These are phyloP conservation scores for Hemisphaericaspora xylofermentans DNA, from an alignment of 1,139 yeast species.

Conservation along the genomic window DNA sequence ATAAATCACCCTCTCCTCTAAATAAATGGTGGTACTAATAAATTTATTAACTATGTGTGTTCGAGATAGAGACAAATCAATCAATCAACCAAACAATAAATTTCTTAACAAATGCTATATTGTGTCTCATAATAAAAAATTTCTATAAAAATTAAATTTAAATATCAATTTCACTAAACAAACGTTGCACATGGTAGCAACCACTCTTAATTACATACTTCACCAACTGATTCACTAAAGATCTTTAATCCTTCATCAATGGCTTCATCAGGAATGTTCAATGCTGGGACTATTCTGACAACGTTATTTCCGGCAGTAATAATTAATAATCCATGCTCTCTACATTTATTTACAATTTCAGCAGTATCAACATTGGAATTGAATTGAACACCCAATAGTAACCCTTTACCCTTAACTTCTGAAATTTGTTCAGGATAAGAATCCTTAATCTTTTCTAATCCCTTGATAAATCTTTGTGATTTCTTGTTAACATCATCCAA, in stretches of 20 bases:
- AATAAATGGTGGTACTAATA: no score
- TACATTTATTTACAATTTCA: conserved; percentile 63
- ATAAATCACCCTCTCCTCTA: no score
- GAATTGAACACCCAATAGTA: conserved; percentile 81
- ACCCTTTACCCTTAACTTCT: conserved; percentile 83
- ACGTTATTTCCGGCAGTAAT: conserved; percentile 93
- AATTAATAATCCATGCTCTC: conserved; percentile 76
- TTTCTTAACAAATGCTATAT: no score
- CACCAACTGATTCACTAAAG: conserved; percentile 36
- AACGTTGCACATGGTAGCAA: conserved; percentile 1
- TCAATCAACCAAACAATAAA: no score
- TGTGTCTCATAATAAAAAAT: background rate
- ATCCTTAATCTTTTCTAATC: conserved; percentile 51
- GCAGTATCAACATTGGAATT: conserved; percentile 55
- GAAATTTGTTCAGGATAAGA: conserved; percentile 55
- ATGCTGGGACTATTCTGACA: conserved; percentile 86
- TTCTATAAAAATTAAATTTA: background rate
- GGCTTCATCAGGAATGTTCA: conserved; percentile 71
- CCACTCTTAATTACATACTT: conserved; percentile 4
- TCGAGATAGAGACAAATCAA: no score
- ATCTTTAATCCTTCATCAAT: conserved; percentile 70
- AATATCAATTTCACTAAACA: background rate
- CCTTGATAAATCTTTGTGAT: conserved; percentile 52
- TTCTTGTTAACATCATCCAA: conserved; percentile 58
- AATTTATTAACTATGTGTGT: no score